phyloP scores from a whole-genome alignment of 129 eudicot species.

The Pittosporum tobira region DNA sequence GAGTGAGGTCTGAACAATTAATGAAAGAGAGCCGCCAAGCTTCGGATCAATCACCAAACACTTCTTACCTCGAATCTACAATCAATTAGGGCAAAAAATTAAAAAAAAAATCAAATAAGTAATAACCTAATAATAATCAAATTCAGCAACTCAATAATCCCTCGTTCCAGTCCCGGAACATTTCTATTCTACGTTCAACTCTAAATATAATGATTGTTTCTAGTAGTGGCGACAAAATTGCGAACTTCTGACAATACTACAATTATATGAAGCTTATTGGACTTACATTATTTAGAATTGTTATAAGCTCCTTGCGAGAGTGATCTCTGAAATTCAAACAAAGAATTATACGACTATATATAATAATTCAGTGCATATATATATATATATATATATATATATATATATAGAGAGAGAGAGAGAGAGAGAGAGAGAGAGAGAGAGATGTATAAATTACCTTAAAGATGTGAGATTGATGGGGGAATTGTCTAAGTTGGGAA shows the following conservation, averaged over 20 bases:
- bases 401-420: background rate
- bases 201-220: too few species aligned
- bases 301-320: conserved; percentile 75
- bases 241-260: too few species aligned
- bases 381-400: background rate
- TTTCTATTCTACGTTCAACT: too few species aligned
- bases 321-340: conserved; percentile 49
- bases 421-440: too few species aligned
- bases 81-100: background rate
- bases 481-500: conserved; percentile 80
- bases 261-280: background rate
- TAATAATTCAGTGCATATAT: conserved; percentile 4
- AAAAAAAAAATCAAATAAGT: background rate
- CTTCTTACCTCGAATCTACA: conserved; percentile 86
- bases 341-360: conserved; percentile 4
- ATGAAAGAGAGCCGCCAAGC: conserved; percentile 82
- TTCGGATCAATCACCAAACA: conserved; percentile 90
- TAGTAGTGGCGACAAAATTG: too few species aligned
- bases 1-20: conserved; percentile 70
- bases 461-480: conserved; percentile 68
- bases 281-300: conserved; percentile 65
- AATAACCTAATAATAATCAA: background rate
- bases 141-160: too few species aligned
- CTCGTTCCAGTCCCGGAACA: too few species aligned
- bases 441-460: conserved; percentile 32